Evolutionary conservation across 2,329 filamentous ascomycete species (phyloP), one percentile per base, ranked within the genome.

Genomic region (Rasamsonia emersonii): DNA sequence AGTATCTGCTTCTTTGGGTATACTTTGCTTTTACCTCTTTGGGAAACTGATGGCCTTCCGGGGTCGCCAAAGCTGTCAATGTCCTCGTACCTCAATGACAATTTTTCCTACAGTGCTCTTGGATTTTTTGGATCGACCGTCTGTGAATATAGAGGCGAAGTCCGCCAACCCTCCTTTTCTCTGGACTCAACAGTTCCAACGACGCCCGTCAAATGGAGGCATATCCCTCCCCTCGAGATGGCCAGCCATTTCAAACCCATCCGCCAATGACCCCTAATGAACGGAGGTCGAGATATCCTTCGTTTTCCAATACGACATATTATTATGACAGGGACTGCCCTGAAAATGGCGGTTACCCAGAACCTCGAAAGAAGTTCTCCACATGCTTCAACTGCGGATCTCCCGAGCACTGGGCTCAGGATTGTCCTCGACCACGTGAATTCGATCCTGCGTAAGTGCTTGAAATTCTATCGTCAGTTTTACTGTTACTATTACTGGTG

Each of bases 321-420:
- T 35, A 35, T 21, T 34, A 38, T 10, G 20, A 35, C 13, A 35
- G 39, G 28, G 26, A 30, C 4, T 29, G 19, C 23, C 10, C 16
- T 5, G 21, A 24, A 10, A 32, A 32, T 23, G 9, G 14, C n/a
- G 32, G 32, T 11, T 28, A 37, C 11, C 5, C 31, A 9, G 32
- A 36, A 33, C 30, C 24, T 26, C 23, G 35, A 8, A 20, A 23
- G 15, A 36, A 35, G 11, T 27, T 28, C 20, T 16, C 39, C 25
- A 40, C 48, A 19, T 58, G 54, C 28, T 58, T 48, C 33, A 56
- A 58, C 36, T 58, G 54, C 40, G 54, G 54, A 8, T 43, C 49
- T 25, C 32, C 35, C 6, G 44, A 47, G 13, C 54, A 58, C 37
- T 49, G 46, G 42, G 54, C 52, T 21, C 53, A 57, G 25, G 43